Base-by-base conservation (phyloP, 2,329 filamentous ascomycete species). In the Hypocreales sp. region DNA sequence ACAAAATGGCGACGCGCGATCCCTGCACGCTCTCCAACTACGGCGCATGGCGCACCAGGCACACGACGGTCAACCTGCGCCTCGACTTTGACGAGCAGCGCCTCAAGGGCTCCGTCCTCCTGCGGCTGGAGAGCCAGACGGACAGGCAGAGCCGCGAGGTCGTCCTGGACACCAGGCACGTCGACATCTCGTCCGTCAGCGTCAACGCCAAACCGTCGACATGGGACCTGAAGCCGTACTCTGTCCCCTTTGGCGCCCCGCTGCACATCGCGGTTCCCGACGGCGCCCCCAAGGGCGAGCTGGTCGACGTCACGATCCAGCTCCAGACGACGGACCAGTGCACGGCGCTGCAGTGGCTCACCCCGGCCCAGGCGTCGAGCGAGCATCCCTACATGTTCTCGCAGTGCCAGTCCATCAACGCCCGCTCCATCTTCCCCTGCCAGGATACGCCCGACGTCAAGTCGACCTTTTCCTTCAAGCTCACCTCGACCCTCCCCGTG, bases 391-490 rank as follows among this genome's bases (percentile, higher is more conserved):
- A 94, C 55, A 87, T 95, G 75, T 95, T 95, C 60, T 92, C 82
- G 24, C 90, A 95, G 60, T 93, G 86, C 52, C 87, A 98, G 61
- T 86, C 87, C 29, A 95, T 94, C 45, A 86, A 95, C 45, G 83
- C 82, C 23, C 75, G 90, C 33, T 92, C 84, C 25, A 70, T 95
- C 34, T 92, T 95, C 52, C 90, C 90, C 6, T 95, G 87, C 55
- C 87, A 95, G 58, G 90, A 98, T 48, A 95, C 90, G 1, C 90
- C 90, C 4, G 87, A 94, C 49, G 80, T 94, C 43, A 98, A 98
- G 61, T 84, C 81, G n/a, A 92, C 84, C 2, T 84, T 86, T 54
- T 74, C 76, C 35, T 94, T 94, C 60, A 79, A 77, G 44, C 78
- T 98, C 45, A 75, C 74, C 15, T 94, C 84, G 15, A 73, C 79